Percentiles rank a stretch among this genome's conserved stretches.
phyloP scores from a whole-genome alignment of 2,329 filamentous ascomycete genomes.

The Ceratocystis destructans region DNA sequence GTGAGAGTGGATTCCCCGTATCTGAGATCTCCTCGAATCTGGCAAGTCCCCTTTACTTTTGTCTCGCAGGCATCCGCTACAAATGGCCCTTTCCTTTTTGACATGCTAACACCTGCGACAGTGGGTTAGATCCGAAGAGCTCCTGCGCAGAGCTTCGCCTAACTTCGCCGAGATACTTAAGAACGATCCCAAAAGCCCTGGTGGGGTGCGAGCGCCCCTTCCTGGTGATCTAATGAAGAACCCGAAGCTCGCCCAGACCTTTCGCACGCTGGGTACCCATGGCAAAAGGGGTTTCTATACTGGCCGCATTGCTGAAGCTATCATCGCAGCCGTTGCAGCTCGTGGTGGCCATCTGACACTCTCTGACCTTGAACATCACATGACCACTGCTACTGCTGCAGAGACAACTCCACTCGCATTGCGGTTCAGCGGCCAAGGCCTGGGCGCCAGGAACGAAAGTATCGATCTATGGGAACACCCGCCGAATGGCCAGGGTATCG shows the following conservation, averaged over 20 bases:
- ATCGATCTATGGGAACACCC: slow-evolving; percentile 93
- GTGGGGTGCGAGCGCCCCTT: slow-evolving; percentile 59
- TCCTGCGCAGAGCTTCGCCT: slow-evolving; percentile 60
- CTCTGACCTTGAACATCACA: slow-evolving; percentile 67
- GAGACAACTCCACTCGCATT: slow-evolving; percentile 75
- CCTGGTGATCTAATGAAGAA: slow-evolving; percentile 86
- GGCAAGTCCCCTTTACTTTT: slow-evolving; percentile 36
- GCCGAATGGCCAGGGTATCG: slow-evolving; percentile 90
- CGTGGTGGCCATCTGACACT: slow-evolving; percentile 66
- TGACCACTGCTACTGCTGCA: slow-evolving; percentile 43
- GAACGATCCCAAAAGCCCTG: slow-evolving; percentile 49
- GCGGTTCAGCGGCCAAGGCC: slow-evolving; percentile 54
- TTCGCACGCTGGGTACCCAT: slow-evolving; percentile 60
- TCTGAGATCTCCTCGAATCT: slow-evolving; percentile 59
- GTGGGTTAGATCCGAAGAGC: slow-evolving; percentile 56
- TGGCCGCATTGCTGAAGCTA: slow-evolving; percentile 65
- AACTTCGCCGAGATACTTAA: slow-evolving; percentile 85
- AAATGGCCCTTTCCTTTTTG: not conserved
- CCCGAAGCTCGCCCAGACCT: slow-evolving; percentile 65
- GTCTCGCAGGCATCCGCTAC: not conserved
- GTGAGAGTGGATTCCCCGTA: slow-evolving; percentile 80
- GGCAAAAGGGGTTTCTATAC: slow-evolving; percentile 88
- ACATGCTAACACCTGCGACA: slow-evolving; percentile 27
- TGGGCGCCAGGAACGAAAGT: slow-evolving; percentile 44
- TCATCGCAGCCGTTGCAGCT: slow-evolving; percentile 63